Evolutionary conservation across 1,284 basidiomycete species (phyloP).

Genomic region (Volvariella volvacea): DNA sequence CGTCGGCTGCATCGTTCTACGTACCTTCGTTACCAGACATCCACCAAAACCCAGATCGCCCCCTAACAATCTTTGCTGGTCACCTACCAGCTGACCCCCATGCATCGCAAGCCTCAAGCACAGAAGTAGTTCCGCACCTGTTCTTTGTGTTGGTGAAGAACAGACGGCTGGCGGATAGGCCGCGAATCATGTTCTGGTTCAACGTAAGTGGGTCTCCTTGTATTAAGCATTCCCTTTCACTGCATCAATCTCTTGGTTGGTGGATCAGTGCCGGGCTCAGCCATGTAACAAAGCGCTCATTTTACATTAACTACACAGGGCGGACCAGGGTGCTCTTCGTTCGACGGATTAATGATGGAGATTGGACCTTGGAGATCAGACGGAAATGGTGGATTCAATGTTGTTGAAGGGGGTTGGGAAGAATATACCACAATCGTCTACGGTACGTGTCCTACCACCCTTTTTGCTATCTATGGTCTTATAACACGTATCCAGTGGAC

Average conservation of each 20-base stretch:
- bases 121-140: conserved; percentile 68
- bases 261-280: too few species aligned
- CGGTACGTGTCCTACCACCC: conserved; percentile 40
- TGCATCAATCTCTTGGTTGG: too few species aligned
- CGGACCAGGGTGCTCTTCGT: conserved; percentile 94
- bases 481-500: conserved; percentile 57
- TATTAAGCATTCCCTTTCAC: too few species aligned
- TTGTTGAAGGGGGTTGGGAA: conserved; percentile 92
- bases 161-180: conserved; percentile 79
- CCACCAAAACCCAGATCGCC: conserved; percentile 61
- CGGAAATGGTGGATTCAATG: conserved; percentile 72
- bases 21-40: conserved; percentile 73
- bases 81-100: conserved; percentile 78
- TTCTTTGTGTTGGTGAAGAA: conserved; percentile 93
- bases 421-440: conserved; percentile 98
- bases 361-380: conserved; percentile 88
- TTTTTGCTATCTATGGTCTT: conserved; percentile 5
- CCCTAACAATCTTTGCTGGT: conserved; percentile 77
- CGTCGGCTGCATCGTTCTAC: conserved; percentile 81
- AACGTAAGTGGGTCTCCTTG: conserved; percentile 55
- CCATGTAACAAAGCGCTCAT: too few species aligned
- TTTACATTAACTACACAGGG: too few species aligned
- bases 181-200: conserved; percentile 93
- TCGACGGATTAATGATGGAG: conserved; percentile 98
- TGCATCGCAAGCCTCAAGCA: conserved; percentile 35